Conservation (phyloP, 108 stramenopile genomes). For the Fragilaria radians region DNA sequence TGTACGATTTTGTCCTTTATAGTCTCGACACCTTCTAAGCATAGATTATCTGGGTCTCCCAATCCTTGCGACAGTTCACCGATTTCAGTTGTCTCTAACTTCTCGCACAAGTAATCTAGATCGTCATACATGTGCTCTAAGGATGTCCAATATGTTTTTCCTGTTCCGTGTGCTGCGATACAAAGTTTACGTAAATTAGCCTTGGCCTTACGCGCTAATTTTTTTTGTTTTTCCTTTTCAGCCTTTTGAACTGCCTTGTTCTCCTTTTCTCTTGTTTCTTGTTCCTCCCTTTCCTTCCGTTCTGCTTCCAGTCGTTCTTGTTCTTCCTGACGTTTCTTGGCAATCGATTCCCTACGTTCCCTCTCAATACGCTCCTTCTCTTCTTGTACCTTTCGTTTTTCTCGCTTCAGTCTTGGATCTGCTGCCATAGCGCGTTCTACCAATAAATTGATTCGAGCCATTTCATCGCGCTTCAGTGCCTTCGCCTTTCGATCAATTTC, state of each 20-base stretch:
- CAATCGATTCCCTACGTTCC: background rate
- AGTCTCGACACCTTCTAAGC: background rate
- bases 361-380: conserved; percentile 2
- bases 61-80: background rate
- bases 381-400: conserved; percentile 2
- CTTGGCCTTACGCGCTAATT: conserved; percentile 9
- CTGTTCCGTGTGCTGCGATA: conserved; percentile 1
- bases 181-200: conserved; percentile 5
- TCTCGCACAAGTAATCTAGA: conserved; percentile 13
- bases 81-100: background rate
- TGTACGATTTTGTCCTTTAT: background rate
- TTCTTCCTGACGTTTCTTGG: background rate
- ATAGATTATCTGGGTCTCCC: conserved; percentile 4
- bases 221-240: conserved; percentile 8
- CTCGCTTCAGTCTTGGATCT: conserved; percentile 82
- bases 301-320: conserved; percentile 7
- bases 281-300: background rate
- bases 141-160: background rate
- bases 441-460: conserved; percentile 79
- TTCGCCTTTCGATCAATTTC: conserved; percentile 90
- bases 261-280: background rate
- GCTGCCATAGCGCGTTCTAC: conserved; percentile 90
- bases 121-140: conserved; percentile 16
- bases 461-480: conserved; percentile 91
- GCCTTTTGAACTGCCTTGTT: background rate